Percentiles rank a stretch among this genome's conserved stretches.
phyloP scores from a whole-genome alignment of 345 rosid genomes.

The Nephelium lappaceum region DNA sequence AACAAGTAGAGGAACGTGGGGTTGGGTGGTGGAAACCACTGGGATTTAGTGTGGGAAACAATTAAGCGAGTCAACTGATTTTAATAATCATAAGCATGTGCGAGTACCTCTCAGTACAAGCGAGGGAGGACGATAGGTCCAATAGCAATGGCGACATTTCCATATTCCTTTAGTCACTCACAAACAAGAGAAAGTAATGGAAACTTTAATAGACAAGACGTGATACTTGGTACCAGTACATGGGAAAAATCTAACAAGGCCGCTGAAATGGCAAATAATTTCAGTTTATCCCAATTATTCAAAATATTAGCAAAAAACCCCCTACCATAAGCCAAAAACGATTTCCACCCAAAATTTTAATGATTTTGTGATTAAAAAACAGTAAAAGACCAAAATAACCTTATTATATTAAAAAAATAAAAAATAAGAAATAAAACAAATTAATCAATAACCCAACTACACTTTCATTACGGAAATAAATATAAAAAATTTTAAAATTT shows the following conservation, averaged over 20 bases:
- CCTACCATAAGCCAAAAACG: no score
- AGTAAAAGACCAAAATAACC: no score
- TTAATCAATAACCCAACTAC: no score
- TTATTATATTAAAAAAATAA: no score
- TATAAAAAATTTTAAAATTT: no score
- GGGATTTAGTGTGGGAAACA: background rate
- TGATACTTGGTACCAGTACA: background rate
- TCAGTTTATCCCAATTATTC: no score
- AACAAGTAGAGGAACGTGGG: background rate
- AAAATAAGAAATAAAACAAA: no score
- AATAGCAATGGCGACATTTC: conserved; percentile 54
- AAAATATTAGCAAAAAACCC: no score
- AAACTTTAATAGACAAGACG: conserved; percentile 16
- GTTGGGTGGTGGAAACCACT: background rate
- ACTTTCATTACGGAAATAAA: no score
- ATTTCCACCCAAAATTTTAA: no score
- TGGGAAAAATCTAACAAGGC: no score
- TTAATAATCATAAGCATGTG: conserved; percentile 16
- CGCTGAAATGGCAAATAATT: background rate
- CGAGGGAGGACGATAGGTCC: conserved; percentile 36
- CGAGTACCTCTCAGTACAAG: conserved; percentile 8
- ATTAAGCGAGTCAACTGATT: background rate
- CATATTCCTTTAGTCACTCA: conserved; percentile 43
- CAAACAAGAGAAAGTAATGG: conserved; percentile 15
- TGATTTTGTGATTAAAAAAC: no score